A percentile compares a stretch with the other conserved stretches of the same genome.
Evolutionary conservation across 306 rosid genomes (phyloP).

Genomic region (Sophora flavescens): DNA sequence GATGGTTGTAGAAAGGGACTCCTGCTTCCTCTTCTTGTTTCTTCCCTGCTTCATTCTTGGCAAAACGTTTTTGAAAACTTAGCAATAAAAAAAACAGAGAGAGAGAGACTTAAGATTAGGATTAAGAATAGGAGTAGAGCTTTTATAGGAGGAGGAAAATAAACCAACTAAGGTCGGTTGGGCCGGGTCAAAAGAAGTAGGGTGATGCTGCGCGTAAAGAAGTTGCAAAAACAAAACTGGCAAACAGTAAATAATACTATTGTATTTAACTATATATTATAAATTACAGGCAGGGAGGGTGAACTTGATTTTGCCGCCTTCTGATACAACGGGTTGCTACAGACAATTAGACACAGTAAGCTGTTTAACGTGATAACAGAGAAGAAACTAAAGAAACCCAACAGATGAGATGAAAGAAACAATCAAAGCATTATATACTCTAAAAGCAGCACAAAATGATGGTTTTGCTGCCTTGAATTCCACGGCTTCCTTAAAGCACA

Average conservation of each 20-base stretch:
- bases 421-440: slow-evolving; percentile 6
- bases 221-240: neutral
- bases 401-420: neutral
- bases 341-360: slow-evolving; percentile 4
- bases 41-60: slow-evolving; percentile 4
- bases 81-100: neutral
- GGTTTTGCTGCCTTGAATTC: slow-evolving; percentile 3
- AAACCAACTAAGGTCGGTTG: too few relatives aligned
- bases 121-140: neutral
- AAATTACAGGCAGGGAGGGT: neutral
- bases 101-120: too few relatives aligned
- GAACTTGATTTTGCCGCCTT: slow-evolving; percentile 4
- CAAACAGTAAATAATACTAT: slow-evolving; percentile 20
- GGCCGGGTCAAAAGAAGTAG: too few relatives aligned
- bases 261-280: slow-evolving; percentile 2
- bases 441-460: neutral
- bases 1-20: neutral
- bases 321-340: neutral
- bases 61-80: neutral
- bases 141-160: too few relatives aligned
- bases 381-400: neutral
- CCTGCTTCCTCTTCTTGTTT: neutral
- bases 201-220: neutral
- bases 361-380: neutral
- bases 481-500: slow-evolving; percentile 16